phyloP scores from a whole-genome alignment of 2,329 filamentous ascomycete species.

The Cryphonectria radicalis region DNA sequence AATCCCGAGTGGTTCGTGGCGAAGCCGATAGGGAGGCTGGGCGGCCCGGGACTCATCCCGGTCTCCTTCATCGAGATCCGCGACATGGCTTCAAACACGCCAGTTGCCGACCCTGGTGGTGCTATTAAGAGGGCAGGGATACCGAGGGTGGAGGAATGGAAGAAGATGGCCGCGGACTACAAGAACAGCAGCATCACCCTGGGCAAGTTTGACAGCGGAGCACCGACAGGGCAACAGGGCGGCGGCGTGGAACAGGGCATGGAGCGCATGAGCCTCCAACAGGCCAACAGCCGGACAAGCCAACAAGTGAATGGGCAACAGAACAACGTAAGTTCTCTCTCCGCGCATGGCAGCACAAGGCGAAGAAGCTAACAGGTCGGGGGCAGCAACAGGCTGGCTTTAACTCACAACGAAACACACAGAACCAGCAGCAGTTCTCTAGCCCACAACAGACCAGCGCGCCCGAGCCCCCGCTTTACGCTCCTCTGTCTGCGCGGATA shows the following conservation, averaged over 20 bases:
- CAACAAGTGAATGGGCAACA: constrained; percentile 51
- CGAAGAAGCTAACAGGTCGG: constrained; percentile 34
- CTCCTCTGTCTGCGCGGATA: constrained; percentile 82
- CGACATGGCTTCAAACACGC: constrained; percentile 86
- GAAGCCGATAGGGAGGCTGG: constrained; percentile 97
- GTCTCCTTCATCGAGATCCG: constrained; percentile 96
- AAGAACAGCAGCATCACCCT: constrained; percentile 98
- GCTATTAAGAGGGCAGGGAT: constrained; percentile 89
- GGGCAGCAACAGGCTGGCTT: constrained; percentile 40
- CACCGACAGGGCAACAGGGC: constrained; percentile 46
- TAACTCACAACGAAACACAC: constrained; percentile 42
- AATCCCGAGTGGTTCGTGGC: constrained; percentile 99
- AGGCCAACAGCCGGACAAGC: constrained; percentile 52
- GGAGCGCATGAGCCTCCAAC: constrained; percentile 78
- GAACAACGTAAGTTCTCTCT: constrained; percentile 49
- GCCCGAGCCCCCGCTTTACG: constrained; percentile 62
- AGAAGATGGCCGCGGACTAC: constrained; percentile 98
- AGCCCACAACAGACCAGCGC: constrained; percentile 43
- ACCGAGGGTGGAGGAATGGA: constrained; percentile 97
- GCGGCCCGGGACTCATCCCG: constrained; percentile 91
- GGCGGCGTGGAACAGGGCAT: constrained; percentile 69
- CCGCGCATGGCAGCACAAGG: neutral
- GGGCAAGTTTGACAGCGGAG: constrained; percentile 78
- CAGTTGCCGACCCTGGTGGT: constrained; percentile 80
- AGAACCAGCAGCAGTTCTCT: constrained; percentile 36